Evolutionary conservation across 2,329 filamentous ascomycete genomes (phyloP), one percentile per base, ranked within the genome.

Genomic region (Trichoderma pleuroti): DNA sequence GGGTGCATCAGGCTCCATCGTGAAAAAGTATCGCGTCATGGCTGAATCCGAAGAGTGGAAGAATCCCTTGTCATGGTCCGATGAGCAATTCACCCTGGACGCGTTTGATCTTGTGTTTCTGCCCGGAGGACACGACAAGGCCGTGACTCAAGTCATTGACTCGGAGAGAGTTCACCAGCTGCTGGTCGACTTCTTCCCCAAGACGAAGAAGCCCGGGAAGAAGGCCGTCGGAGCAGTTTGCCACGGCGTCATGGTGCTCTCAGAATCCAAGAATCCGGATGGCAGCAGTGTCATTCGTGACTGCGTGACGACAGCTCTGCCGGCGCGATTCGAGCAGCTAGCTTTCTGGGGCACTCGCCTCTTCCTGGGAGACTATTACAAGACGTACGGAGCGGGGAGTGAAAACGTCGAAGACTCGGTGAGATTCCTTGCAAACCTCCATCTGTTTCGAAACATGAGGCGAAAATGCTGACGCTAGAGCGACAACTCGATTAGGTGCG

Each of bases 361-460:
- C 2, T 83, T 86, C 54, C 75, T 87, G 14, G 86, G 85, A 4
- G 86, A 87, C 69, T 87, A 87, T 73, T 87, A 87, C 76, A 87
- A 87, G 81, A 87, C 85, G 3, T 87, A 86, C 69, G 86, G 86
- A 1, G 82, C 82, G 4, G 82, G 84, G 0, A 85, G 83, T 71
- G 83, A 84, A 39, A 80, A 84, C 71, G 84, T 86, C 4, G 83
- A 87, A 73, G 77, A 80, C 7, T 80, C 81, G 54, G 85, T 86
- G 74, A 76, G 82, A 52, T 76, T 18, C 5, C 10, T 42, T 30
- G 11, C 8, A 24, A 9, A 56, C 60, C 8, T 26, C 24, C 16
- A 26, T 18, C 8, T 18, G 16, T 12, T 8, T 12, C 21, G 11
- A 60, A 11, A 42, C 16, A 32, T 4, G 32, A 56, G 21, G 32